Evolutionary conservation across 2,329 filamentous ascomycete species (phyloP), one percentile per base, ranked within the genome.

Genomic region (Talaromyces verruculosus): DNA sequence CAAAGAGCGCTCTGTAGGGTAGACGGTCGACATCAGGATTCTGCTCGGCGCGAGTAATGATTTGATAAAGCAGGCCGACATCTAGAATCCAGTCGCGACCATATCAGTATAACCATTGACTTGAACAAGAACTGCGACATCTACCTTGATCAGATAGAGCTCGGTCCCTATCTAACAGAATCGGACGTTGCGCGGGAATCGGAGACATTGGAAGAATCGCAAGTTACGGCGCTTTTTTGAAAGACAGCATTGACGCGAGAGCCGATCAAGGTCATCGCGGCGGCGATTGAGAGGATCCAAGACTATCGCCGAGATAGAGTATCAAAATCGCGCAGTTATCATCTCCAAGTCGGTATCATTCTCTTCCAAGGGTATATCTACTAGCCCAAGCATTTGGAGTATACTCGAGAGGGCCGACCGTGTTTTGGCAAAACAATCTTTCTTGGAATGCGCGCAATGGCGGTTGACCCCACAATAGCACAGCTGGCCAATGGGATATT

Each of bases 1-100:
- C 84, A 78, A 96, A 96, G 19, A 97, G 84, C 10, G 92, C 91
- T 73, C 88, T 88, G 66, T 90, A 92, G 3, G 91, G 89, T 25
- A 90, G 83, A 64, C 86, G 84, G 71, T 90, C 86, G 59, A 84
- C 84, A 65, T 88, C 85, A 1, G 87, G 83, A 35, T 91, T 84
- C 47, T 85, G 81, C 78, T 93, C 87, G 51, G 91, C 93, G 71
- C 85, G 84, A 67, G 83, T 82, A 72, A 96, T 88, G 72, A 97
- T 91, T 66, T 90, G 84, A 77, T 92, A 90, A 66, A 97, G 84
- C 68, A 92, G 84, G 68, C 86, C 85, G 76, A 97, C 91, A 81
- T 96, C 93, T 93, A 69, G 33, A 25, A n/a, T n/a, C 22, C 53
- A 22, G 17, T 25, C 62, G 19, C 55, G 30, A 33, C 4, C 37